Conservation (phyloP, 768 basidiomycete genomes). For the Leccinum rimulosum region DNA sequence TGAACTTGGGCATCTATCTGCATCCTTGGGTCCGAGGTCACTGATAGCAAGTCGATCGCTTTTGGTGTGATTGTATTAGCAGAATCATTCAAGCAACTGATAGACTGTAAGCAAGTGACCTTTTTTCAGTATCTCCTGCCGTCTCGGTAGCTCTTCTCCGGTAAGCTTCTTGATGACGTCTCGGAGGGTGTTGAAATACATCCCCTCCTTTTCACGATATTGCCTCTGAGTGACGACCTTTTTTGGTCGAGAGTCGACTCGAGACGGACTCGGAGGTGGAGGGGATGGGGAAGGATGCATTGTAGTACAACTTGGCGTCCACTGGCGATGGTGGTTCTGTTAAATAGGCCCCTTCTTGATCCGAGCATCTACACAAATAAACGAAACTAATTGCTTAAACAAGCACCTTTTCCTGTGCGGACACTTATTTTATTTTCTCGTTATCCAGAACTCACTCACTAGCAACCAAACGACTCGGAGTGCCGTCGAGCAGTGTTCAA, state of each 20-base stretch:
- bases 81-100: background rate
- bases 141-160: conserved; percentile 12
- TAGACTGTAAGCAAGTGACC: conserved; percentile 10
- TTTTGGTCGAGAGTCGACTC: background rate
- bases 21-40: background rate
- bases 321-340: background rate
- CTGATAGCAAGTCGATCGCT: conserved; percentile 8
- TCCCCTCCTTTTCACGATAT: conserved; percentile 25
- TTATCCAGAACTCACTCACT: background rate
- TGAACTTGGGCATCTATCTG: background rate
- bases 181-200: conserved; percentile 14
- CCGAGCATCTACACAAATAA: background rate
- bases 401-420: background rate
- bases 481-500: no score
- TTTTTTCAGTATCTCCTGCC: conserved; percentile 23
- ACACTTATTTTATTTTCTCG: background rate
- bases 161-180: conserved; percentile 18
- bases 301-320: background rate
- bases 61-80: background rate
- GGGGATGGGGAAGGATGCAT: background rate
- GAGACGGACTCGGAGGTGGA: background rate
- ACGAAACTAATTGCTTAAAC: background rate
- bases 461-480: no score
- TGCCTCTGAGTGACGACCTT: conserved; percentile 18
- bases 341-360: background rate